Evolutionary conservation across 768 basidiomycete species (phyloP).

Genomic region (Mycena leptocephala): DNA sequence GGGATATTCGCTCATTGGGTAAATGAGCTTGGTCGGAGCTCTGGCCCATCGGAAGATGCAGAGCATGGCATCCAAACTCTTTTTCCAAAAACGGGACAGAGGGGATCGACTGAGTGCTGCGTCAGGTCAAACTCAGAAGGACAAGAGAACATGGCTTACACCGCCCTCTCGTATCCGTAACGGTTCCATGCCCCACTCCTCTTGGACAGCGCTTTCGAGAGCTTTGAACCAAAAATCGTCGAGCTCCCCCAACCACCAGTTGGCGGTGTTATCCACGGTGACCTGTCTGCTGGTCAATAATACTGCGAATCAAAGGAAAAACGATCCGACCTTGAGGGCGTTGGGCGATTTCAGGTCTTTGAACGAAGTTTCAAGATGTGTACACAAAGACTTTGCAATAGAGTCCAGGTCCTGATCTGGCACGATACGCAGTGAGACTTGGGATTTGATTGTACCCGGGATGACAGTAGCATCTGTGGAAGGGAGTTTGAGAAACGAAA

Average conservation of each 20-base stretch:
- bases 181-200: slow-evolving; percentile 92
- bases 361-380: slow-evolving; percentile 76
- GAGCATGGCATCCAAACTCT: slow-evolving; percentile 88
- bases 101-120: slow-evolving; percentile 83
- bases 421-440: slow-evolving; percentile 93
- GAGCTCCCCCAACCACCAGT: slow-evolving; percentile 97
- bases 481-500: background rate
- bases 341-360: slow-evolving; percentile 77
- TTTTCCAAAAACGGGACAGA: slow-evolving; percentile 96
- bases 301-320: background rate
- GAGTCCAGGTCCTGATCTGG: slow-evolving; percentile 90
- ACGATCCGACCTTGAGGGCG: slow-evolving; percentile 71
- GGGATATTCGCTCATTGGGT: slow-evolving; percentile 92
- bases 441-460: slow-evolving; percentile 86
- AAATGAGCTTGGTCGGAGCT: slow-evolving; percentile 94
- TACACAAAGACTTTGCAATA: slow-evolving; percentile 74
- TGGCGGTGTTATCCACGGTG: slow-evolving; percentile 85
- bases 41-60: slow-evolving; percentile 96
- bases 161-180: slow-evolving; percentile 95
- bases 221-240: slow-evolving; percentile 90
- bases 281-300: slow-evolving; percentile 64
- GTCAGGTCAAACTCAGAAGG: background rate
- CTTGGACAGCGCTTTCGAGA: slow-evolving; percentile 84
- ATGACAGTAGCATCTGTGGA: slow-evolving; percentile 88
- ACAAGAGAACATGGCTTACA: slow-evolving; percentile 60